Evolutionary conservation across 2,329 filamentous ascomycete genomes (phyloP).

Genomic region (Zasmidium angulare): DNA sequence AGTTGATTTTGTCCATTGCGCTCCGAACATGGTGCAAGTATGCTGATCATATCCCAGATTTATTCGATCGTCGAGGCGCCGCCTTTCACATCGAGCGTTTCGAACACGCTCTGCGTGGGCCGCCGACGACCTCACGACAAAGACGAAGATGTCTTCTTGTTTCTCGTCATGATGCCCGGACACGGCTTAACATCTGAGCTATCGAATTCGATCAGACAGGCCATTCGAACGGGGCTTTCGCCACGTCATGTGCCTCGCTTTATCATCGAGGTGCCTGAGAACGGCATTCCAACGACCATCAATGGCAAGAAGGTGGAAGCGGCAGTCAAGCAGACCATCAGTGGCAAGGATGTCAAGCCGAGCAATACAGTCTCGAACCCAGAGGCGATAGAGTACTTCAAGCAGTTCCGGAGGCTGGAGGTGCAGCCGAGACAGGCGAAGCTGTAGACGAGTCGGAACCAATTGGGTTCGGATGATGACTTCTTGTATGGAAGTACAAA

Average conservation of each 20-base stretch:
- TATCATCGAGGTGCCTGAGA: slow-evolving; percentile 35
- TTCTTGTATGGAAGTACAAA: no score
- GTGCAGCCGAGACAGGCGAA: slow-evolving; percentile 21
- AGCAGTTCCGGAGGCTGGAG: slow-evolving; percentile 35
- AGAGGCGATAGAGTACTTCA: slow-evolving; percentile 36
- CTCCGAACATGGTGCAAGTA: no score
- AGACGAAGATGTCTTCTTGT: slow-evolving; percentile 44
- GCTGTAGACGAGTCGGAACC: no score
- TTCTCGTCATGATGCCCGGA: slow-evolving; percentile 37
- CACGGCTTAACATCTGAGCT: slow-evolving; percentile 31
- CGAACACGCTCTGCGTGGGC: slow-evolving; percentile 42
- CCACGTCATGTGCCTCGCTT: slow-evolving; percentile 45
- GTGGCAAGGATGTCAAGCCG: slow-evolving; percentile 39
- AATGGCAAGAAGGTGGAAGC: slow-evolving; percentile 51
- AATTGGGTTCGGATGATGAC: no score
- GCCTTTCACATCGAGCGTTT: slow-evolving; percentile 37
- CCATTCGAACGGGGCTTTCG: slow-evolving; percentile 30
- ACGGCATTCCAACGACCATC: slow-evolving; percentile 44
- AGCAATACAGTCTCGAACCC: slow-evolving; percentile 45
- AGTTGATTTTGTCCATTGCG: not conserved
- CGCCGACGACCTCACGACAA: slow-evolving; percentile 37
- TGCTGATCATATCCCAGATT: slow-evolving; percentile 28
- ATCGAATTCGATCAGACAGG: slow-evolving; percentile 22
- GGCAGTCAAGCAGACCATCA: slow-evolving; percentile 44
- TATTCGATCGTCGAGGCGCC: slow-evolving; percentile 49